These are phyloP conservation scores for Skeletonema potamos DNA, from an alignment of 108 stramenopile species.

Conservation along the genomic window DNA sequence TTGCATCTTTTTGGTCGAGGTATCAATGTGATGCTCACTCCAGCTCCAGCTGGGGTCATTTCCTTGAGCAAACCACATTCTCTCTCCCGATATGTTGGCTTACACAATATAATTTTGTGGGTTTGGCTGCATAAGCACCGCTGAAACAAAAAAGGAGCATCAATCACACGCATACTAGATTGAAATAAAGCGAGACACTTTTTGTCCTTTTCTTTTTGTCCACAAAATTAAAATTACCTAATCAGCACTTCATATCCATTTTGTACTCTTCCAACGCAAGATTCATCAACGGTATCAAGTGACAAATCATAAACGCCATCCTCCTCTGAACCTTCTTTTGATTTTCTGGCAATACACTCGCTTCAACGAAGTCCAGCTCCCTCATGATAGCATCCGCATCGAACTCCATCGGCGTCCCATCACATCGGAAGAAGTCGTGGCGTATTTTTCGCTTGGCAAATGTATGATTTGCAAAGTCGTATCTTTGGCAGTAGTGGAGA, in stretches of 20 bases:
- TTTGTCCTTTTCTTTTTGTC: neutral
- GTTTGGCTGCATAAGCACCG: too few species aligned
- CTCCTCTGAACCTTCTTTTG: conserved; percentile 18
- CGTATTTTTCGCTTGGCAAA: conserved; percentile 75
- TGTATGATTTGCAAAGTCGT: conserved; percentile 54
- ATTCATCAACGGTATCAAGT: conserved; percentile 53
- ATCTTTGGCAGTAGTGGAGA: conserved; percentile 62
- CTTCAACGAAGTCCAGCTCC: conserved; percentile 39
- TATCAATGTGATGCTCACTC: too few species aligned
- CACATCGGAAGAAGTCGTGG: conserved; percentile 80
- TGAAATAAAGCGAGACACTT: too few species aligned
- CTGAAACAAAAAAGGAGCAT: too few species aligned
- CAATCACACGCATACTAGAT: too few species aligned
- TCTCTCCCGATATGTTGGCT: too few species aligned
- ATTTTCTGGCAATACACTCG: conserved; percentile 11
- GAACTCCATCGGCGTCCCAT: conserved; percentile 53
- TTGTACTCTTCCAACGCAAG: conserved; percentile 50
- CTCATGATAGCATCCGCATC: conserved; percentile 51
- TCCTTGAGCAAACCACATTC: too few species aligned
- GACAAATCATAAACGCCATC: conserved; percentile 54
- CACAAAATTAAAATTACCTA: neutral
- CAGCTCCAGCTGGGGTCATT: too few species aligned
- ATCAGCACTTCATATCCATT: conserved; percentile 12
- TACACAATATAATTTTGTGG: too few species aligned
- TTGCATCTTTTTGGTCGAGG: too few species aligned